phyloP scores from a whole-genome alignment of 495 filamentous ascomycete species.

The Penicillium angulare region DNA sequence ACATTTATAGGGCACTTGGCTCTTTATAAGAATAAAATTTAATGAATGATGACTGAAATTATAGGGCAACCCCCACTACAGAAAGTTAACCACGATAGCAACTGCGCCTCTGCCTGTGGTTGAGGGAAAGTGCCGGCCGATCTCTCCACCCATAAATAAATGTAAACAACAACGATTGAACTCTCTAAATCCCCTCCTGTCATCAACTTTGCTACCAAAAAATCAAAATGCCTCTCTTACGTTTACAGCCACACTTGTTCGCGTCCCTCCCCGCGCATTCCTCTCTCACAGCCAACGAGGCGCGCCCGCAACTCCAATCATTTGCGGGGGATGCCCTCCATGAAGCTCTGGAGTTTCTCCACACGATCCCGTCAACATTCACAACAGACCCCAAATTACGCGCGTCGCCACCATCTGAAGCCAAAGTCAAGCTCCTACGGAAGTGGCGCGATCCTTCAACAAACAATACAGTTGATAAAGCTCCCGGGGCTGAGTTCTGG shows the following conservation, averaged over 20 bases:
- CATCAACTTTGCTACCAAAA: background rate
- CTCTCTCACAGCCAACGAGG: constrained; percentile 14
- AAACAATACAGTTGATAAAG: constrained; percentile 37
- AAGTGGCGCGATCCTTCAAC: constrained; percentile 25
- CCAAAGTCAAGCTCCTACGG: constrained; percentile 18
- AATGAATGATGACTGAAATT: background rate
- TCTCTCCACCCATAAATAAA: constrained; percentile 5
- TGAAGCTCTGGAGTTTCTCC: constrained; percentile 58
- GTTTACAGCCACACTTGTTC: constrained; percentile 29
- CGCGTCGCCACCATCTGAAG: constrained; percentile 37
- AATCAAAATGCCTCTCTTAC: constrained; percentile 26
- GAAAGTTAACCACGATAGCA: too few species aligned
- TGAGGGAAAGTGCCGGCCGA: constrained; percentile 14
- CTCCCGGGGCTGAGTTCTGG: constrained; percentile 60
- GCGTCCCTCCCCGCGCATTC: constrained; percentile 31
- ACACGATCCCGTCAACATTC: constrained; percentile 32
- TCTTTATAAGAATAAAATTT: too few species aligned
- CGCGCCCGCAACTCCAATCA: constrained; percentile 16
- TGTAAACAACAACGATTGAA: too few species aligned
- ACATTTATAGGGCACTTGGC: too few species aligned
- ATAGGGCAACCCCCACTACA: background rate
- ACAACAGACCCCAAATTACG: constrained; percentile 31
- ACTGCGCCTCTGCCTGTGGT: background rate
- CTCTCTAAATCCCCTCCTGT: too few species aligned
- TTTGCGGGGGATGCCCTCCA: constrained; percentile 39